A percentile compares a stretch with the other conserved stretches of the same genome.
phyloP scores from a whole-genome alignment of 345 rosid species.

The Combretum micranthum region DNA sequence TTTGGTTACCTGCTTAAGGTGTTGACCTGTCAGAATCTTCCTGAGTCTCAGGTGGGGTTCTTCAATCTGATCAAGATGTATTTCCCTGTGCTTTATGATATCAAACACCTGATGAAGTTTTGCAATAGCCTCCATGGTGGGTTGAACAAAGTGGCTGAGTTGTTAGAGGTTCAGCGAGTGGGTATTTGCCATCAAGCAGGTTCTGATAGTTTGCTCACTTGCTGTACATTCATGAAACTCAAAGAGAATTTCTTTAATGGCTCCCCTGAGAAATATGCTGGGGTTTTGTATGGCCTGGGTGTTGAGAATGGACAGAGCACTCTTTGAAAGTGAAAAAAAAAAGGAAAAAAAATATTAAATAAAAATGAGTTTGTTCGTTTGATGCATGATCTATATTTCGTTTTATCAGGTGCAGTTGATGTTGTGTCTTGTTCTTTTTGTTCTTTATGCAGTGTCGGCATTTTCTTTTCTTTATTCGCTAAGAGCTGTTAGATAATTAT shows the following conservation, averaged over 20 bases:
- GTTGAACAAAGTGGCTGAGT: slow-evolving; percentile 64
- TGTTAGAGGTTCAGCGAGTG: slow-evolving; percentile 58
- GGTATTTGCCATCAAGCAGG: slow-evolving; percentile 80
- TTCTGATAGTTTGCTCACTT: slow-evolving; percentile 76
- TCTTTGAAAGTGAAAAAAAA: slow-evolving; percentile 18
- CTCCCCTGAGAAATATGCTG: slow-evolving; percentile 55
- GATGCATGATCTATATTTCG: neutral
- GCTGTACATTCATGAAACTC: slow-evolving; percentile 62
- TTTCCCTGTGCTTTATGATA: slow-evolving; percentile 59
- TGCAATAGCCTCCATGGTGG: slow-evolving; percentile 77
- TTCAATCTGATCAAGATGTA: slow-evolving; percentile 41
- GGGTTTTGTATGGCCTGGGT: slow-evolving; percentile 71
- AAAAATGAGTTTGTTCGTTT: slow-evolving; percentile 5
- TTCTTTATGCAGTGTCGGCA: too few relatives aligned
- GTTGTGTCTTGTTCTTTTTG: too few relatives aligned
- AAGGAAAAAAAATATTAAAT: slow-evolving; percentile 1
- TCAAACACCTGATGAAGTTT: slow-evolving; percentile 66
- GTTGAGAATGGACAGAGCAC: slow-evolving; percentile 51
- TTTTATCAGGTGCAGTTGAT: neutral
- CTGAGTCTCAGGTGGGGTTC: slow-evolving; percentile 41
- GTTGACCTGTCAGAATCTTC: slow-evolving; percentile 50
- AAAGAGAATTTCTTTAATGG: slow-evolving; percentile 62
- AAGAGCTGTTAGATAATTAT: too few relatives aligned
- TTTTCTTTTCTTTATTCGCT: too few relatives aligned
- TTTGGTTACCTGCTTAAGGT: slow-evolving; percentile 79